phyloP scores from a whole-genome alignment of 768 basidiomycete species.

The Russula vinacea region DNA sequence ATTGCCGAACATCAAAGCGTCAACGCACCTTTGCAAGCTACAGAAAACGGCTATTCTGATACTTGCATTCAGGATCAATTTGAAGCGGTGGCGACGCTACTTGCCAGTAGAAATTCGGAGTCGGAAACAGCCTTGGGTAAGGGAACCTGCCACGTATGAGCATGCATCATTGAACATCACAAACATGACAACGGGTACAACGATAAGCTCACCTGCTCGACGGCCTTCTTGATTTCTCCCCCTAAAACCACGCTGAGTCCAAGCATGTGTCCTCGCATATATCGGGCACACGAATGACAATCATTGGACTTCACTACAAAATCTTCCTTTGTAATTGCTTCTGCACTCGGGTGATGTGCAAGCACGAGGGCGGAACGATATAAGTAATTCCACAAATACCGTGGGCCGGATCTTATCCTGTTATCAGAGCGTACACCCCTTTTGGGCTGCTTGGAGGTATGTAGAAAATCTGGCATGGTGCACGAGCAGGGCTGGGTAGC shows the following conservation, averaged over 20 bases:
- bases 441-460: too few species aligned
- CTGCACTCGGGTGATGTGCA: slow-evolving; percentile 4
- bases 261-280: background rate
- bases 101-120: too few species aligned
- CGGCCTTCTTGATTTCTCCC: background rate
- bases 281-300: background rate
- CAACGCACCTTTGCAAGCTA: background rate
- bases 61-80: background rate
- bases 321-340: background rate
- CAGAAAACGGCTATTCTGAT: background rate
- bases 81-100: background rate
- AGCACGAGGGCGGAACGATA: background rate
- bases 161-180: background rate
- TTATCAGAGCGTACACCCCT: too few species aligned
- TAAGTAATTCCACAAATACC: background rate
- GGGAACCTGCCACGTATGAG: slow-evolving; percentile 7
- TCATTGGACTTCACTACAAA: background rate
- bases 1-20: background rate
- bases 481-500: too few species aligned
- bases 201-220: background rate
- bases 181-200: background rate
- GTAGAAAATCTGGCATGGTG: too few species aligned
- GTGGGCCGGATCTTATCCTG: too few species aligned
- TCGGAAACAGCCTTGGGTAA: background rate
- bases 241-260: background rate